phyloP scores from a whole-genome alignment of 1,284 basidiomycete species.

The Trichosporon sp. region DNA sequence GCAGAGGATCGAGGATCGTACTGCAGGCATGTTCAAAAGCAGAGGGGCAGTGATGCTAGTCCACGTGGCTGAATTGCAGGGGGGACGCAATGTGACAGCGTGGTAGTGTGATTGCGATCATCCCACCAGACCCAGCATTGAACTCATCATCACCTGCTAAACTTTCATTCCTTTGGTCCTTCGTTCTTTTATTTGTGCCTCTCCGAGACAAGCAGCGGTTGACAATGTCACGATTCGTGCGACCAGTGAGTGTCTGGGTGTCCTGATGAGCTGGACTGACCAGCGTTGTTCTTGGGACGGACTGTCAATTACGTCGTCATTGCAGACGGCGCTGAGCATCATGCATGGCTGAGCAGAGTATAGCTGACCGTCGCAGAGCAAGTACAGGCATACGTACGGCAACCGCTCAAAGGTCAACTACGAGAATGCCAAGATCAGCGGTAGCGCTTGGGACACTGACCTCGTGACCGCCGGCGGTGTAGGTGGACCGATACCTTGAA shows the following conservation, averaged over 20 bases:
- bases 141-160: not conserved
- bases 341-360: not conserved
- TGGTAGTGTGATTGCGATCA: not conserved
- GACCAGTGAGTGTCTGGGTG: constrained; percentile 42
- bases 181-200: not conserved
- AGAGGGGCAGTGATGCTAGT: not conserved
- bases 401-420: constrained; percentile 72
- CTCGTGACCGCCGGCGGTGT: constrained; percentile 79
- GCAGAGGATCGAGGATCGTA: not conserved
- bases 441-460: constrained; percentile 95
- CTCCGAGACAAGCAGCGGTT: not conserved
- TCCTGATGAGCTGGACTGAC: not conserved
- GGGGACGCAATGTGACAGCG: not conserved
- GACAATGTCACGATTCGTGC: constrained; percentile 57
- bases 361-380: constrained; percentile 44
- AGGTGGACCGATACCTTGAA: constrained; percentile 31
- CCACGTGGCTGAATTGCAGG: not conserved
- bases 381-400: constrained; percentile 80
- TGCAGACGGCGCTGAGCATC: not conserved
- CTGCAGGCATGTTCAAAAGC: not conserved
- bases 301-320: not conserved
- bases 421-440: constrained; percentile 87
- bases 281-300: not conserved
- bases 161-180: not conserved
- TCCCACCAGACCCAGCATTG: not conserved